A percentile compares a stretch with the other conserved stretches of the same genome.
Conservation (phyloP, 2,329 filamentous ascomycete genomes). For the Hypoxylon sp. region DNA sequence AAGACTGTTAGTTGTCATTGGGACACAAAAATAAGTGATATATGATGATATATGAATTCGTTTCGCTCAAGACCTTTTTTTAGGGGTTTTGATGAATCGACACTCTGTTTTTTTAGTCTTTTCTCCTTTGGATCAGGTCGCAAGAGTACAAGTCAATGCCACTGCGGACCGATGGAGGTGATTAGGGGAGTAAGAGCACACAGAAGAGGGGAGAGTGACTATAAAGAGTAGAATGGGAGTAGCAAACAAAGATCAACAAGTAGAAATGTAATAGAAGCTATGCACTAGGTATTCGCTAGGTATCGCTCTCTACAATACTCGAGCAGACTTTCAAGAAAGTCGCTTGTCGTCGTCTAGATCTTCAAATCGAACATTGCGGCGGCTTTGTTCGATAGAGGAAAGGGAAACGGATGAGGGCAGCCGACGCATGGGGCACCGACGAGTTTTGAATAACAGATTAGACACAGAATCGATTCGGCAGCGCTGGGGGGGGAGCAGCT, state of each 20-base stretch:
- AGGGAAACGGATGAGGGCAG: conserved; percentile 56
- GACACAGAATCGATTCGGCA: conserved; percentile 36
- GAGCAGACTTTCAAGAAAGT: conserved; percentile 68
- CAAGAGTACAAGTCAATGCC: conserved; percentile 68
- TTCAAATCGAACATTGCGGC: conserved; percentile 69
- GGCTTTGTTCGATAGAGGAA: conserved; percentile 65
- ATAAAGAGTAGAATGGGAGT: conserved; percentile 50
- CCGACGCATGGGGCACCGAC: conserved; percentile 53
- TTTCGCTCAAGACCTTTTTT: conserved; percentile 31
- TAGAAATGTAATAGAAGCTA: conserved; percentile 28
- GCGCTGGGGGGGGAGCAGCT: conserved; percentile 33
- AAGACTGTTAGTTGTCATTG: conserved; percentile 45
- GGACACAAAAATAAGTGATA: conserved; percentile 24
- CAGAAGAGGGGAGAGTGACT: conserved; percentile 31
- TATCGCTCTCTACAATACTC: conserved; percentile 52
- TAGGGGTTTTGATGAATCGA: conserved; percentile 20
- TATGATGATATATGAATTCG: conserved; percentile 31
- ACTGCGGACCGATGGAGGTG: conserved; percentile 56
- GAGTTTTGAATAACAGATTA: conserved; percentile 55
- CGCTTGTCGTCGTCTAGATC: conserved; percentile 68
- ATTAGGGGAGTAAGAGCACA: conserved; percentile 17
- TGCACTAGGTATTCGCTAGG: conserved; percentile 28
- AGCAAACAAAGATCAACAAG: conserved; percentile 2
- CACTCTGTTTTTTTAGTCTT: conserved; percentile 17
- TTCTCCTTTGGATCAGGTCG: conserved; percentile 51